Evolutionary conservation across 202 grass and related monocot species (phyloP), one percentile per base, ranked within the genome.

Genomic region (Panicum virgatum): DNA sequence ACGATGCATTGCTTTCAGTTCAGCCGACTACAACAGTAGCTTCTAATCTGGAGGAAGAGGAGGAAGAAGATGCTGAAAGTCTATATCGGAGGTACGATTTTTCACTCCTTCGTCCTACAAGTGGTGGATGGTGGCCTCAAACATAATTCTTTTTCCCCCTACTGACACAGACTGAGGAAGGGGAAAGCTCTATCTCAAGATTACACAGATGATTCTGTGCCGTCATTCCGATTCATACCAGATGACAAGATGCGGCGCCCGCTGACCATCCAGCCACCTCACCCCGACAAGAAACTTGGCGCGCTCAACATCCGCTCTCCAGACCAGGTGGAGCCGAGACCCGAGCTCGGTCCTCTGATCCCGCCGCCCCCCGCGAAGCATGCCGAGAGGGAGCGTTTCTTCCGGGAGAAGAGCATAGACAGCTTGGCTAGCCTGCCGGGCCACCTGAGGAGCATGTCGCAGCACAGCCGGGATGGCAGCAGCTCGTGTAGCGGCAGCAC

Each of bases 61-160:
- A 98, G 80, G 96, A 98, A 84, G 94, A 97, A 86, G 96, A 99
- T 73, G 89, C 91, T 1, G 93, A 99, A 93, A 89, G 93, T 26
- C 85, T 99, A 42, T 90, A 89, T 56, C 89, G 78, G 82, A 96
- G 96, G 96, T 99, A 86, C 7, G 40, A 36, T 57, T 0, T 39
- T 36, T 74, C 5, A 75, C 20, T 65, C 9, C 53, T 40, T 23
- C 26, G 57, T 40, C 6, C 48, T 6, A 22, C 63, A 27, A 42
- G 16, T 59, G 1, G 2, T 64, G 29, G 11, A 76, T 30, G 12
- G 6, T 2, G 0, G 50, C 20, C 38, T 67, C 51, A 84, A 74
- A 78, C 54, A 44, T 30, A 47, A 66, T 75, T 12, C 22, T 5
- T 71, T 5, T 79, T 44, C 18, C 71, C n/a, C 56, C 63, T 64